A percentile compares a stretch with the other conserved stretches of the same genome.
Evolutionary conservation across 306 rosid genomes (phyloP).

Genomic region (Malus sieversii): DNA sequence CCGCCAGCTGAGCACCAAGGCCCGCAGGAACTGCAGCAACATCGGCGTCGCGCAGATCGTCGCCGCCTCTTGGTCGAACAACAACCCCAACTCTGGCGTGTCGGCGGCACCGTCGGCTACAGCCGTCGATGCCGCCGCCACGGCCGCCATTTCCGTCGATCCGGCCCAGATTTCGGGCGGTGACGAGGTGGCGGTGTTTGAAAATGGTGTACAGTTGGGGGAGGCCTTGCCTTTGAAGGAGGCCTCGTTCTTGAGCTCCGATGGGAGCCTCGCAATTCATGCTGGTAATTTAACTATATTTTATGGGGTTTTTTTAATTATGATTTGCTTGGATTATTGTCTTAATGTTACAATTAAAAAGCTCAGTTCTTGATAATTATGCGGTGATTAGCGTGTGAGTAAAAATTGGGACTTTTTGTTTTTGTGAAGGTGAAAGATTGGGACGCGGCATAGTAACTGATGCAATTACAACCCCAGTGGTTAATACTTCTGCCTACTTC

Average conservation of each 20-base stretch:
- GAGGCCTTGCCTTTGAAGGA: conserved; percentile 38
- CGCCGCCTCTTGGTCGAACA: conserved; percentile 98
- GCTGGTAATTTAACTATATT: conserved; percentile 42
- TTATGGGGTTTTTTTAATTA: background rate
- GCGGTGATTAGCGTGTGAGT: conserved; percentile 6
- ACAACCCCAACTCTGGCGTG: conserved; percentile 18
- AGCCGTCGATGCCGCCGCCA: conserved; percentile 43
- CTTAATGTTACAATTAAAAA: background rate
- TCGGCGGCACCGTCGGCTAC: conserved; percentile 44
- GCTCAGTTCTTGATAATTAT: background rate
- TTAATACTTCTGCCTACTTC: conserved; percentile 77
- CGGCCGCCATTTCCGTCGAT: conserved; percentile 34
- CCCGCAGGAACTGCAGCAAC: conserved; percentile 93
- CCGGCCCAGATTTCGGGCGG: conserved; percentile 32
- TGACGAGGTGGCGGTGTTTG: conserved; percentile 38
- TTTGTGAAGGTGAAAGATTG: conserved; percentile 63
- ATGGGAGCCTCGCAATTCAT: conserved; percentile 69
- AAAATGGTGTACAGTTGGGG: conserved; percentile 41
- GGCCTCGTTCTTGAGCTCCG: conserved; percentile 55
- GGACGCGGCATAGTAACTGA: conserved; percentile 82
- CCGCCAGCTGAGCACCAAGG: conserved; percentile 87
- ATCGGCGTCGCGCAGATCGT: conserved; percentile 97
- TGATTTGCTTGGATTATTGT: background rate
- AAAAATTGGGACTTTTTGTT: conserved; percentile 11
- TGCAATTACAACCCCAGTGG: conserved; percentile 91